phyloP scores from a whole-genome alignment of 192 early-diverging fungal genomes.

The Thamnidium elegans region DNA sequence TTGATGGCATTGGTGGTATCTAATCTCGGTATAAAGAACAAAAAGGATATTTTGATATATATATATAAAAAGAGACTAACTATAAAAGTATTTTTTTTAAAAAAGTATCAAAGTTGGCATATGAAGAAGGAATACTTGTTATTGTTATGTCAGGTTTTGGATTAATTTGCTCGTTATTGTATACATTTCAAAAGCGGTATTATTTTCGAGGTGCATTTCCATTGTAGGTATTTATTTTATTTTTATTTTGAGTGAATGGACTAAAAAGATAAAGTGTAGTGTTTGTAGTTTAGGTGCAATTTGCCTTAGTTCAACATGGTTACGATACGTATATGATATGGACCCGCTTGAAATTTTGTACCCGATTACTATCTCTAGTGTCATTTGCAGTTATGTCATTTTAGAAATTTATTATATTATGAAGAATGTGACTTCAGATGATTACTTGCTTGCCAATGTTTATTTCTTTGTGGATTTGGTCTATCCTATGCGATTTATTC shows the following conservation, averaged over 20 bases:
- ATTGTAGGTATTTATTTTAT: conserved; percentile 14
- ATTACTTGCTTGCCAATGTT: conserved; percentile 27
- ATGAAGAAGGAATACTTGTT: too few relatives aligned
- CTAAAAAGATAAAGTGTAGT: conserved; percentile 12
- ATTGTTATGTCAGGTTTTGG: conserved; percentile 3
- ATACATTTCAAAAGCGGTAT: conserved; percentile 25
- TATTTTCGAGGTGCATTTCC: conserved; percentile 23
- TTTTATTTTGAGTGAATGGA: too few relatives aligned
- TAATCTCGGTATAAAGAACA: conserved; percentile 10
- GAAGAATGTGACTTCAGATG: conserved; percentile 21
- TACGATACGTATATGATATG: conserved; percentile 14
- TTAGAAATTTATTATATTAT: conserved; percentile 33
- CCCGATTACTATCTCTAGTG: conserved; percentile 17
- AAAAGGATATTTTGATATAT: too few relatives aligned
- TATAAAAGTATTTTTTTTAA: neutral
- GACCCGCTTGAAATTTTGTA: conserved; percentile 24
- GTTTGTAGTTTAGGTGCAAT: conserved; percentile 20
- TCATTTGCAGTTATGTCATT: conserved; percentile 26
- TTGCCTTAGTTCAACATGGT: conserved; percentile 21
- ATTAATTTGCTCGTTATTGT: conserved; percentile 12
- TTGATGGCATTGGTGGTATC: conserved; percentile 19
- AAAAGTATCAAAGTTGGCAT: too few relatives aligned
- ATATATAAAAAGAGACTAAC: neutral
- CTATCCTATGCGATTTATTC: conserved; percentile 38
- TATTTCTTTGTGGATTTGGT: conserved; percentile 31